These are phyloP conservation scores for Irpex sp. DNA, from an alignment of 1,284 basidiomycete species.

Conservation along the genomic window DNA sequence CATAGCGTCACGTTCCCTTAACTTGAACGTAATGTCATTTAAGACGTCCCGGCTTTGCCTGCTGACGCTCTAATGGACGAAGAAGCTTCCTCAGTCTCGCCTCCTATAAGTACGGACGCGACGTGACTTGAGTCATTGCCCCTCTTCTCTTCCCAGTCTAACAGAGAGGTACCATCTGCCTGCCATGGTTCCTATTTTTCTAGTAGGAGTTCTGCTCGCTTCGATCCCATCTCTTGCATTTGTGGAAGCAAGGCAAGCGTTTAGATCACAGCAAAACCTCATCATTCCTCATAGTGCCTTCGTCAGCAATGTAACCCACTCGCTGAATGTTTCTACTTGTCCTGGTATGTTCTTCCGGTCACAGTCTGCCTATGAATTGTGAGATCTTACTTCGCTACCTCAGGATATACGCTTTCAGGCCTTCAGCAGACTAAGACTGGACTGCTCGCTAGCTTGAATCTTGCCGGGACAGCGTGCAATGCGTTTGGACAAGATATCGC, in stretches of 20 bases:
- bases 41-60: background rate
- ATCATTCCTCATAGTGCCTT: background rate
- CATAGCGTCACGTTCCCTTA: background rate
- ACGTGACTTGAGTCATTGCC: no score
- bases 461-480: conserved; percentile 63
- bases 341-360: background rate
- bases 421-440: conserved; percentile 44
- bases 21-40: background rate
- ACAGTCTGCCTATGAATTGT: background rate
- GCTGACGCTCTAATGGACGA: background rate
- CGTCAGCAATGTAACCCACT: background rate
- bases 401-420: conserved; percentile 49
- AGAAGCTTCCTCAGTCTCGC: background rate
- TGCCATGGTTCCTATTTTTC: no score
- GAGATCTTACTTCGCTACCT: background rate
- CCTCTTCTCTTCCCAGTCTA: no score
- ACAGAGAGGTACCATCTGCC: no score
- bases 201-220: no score
- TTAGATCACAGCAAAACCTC: background rate
- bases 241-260: background rate
- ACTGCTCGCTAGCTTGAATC: conserved; percentile 50
- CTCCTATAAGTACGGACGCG: no score
- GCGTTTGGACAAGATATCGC: conserved; percentile 69
- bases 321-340: conserved; percentile 6
- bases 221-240: background rate